Evolutionary conservation across 1,139 yeast genomes (phyloP), one percentile per base, ranked within the genome.

Genomic region (Tardiomyces blankii): DNA sequence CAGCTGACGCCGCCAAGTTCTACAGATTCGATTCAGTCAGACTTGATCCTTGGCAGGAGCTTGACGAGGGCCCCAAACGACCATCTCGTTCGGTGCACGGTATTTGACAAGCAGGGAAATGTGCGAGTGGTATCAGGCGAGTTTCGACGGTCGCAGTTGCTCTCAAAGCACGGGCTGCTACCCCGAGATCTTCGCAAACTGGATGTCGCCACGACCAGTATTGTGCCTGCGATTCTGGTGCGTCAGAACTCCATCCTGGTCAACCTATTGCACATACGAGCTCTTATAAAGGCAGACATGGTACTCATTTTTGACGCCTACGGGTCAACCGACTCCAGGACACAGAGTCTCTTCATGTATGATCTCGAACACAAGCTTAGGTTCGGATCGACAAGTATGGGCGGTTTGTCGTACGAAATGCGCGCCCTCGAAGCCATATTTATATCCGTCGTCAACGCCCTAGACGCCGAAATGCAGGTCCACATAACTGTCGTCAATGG

Each of bases 381-480:
- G 63, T 59, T 59, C 61, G 65, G 67, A 18, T 41, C 52, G 39
- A 51, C 60, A 18, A 46, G 50, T 38, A 61, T 64, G 68, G 68
- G 69, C 12, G 64, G 67, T 4, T 57, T 63, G 40, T 65, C 71
- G 1, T 93, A 85, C 63, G 99, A 93, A 60, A 82, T 89, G 63
- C 72, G 93, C 42, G 98, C 96, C 0, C 65, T 93, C 42, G 98
- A 93, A 60, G 79, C 93, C 1, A 86, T 93, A 13, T 74, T 93
- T 51, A 80, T 89, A 42, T 82, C 86, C 51, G 94, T 89, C 1
- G 77, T 88, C 65, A 78, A 91, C 11, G 82, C 85, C 48, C 66
- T 93, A 40, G 93, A 87, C 49, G 80, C 93, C 1, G 98, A 93
- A 55, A 74, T 91, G 69, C 83, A 80, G 54, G 78, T 77, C 23